Evolutionary conservation across 352 stramenopile genomes (phyloP).

Genomic region (Globisporangium camurandrum): DNA sequence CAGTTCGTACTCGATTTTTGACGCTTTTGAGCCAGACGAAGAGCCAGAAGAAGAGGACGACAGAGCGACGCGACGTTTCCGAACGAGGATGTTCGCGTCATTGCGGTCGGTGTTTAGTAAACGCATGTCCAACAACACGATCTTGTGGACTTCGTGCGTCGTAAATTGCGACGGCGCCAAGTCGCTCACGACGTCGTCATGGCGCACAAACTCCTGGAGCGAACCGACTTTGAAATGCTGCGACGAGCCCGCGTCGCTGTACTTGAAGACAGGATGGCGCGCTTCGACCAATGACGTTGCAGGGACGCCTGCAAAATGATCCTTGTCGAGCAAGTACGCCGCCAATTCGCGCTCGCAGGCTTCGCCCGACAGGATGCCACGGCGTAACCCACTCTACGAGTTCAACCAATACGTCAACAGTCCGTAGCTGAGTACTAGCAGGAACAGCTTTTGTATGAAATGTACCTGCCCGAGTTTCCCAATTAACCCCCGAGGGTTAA

Average conservation of each 20-base stretch:
- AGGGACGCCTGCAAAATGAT: slow-evolving; percentile 78
- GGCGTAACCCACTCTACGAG: slow-evolving; percentile 67
- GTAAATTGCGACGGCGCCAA: slow-evolving; percentile 87
- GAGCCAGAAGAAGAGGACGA: no score
- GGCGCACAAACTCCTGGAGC: slow-evolving; percentile 95
- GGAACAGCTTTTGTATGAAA: no score
- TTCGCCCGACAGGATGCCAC: slow-evolving; percentile 94
- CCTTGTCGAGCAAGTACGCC: slow-evolving; percentile 95
- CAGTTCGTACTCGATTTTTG: slow-evolving; percentile 87
- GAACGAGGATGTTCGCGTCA: slow-evolving; percentile 95
- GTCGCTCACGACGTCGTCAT: slow-evolving; percentile 94
- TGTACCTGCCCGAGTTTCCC: slow-evolving; percentile 59
- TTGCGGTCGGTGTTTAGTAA: slow-evolving; percentile 98
- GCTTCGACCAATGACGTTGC: slow-evolving; percentile 76
- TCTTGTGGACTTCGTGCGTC: slow-evolving; percentile 95
- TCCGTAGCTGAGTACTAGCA: no score
- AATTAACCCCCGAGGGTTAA: slow-evolving; percentile 95
- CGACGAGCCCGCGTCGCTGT: slow-evolving; percentile 28
- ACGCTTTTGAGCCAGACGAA: no score
- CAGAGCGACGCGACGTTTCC: slow-evolving; percentile 70
- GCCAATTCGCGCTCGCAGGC: slow-evolving; percentile 95
- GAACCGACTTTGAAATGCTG: slow-evolving; percentile 92
- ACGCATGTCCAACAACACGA: slow-evolving; percentile 97
- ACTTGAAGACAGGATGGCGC: slow-evolving; percentile 73
- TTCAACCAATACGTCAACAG: background rate